Base-by-base conservation (phyloP, 2,329 filamentous ascomycete genomes). In the Ilyonectria robusta region DNA sequence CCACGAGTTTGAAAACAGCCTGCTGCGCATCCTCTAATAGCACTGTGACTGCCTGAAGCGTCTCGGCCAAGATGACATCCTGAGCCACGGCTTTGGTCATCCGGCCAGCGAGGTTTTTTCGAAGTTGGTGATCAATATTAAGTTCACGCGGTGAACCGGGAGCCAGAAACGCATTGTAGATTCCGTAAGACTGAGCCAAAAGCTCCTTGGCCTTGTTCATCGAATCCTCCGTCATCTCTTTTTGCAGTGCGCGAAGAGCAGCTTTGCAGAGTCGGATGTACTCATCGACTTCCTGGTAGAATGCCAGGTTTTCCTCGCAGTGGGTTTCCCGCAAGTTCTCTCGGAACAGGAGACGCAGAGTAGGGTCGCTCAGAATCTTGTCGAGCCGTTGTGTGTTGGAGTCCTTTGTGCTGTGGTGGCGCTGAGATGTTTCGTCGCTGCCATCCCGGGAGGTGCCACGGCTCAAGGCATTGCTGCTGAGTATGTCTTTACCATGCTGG, bases 1-100 rank as follows among this genome's bases (percentile, higher is more conserved):
- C 96, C 96, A 98, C 98, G 72, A 98, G 84, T 83, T 98, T 98
- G 84, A 98, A 98, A 35, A 98, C 95, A 9, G 95, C 96, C 70
- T 92, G 93, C 78, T 98, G 94, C 5, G 96, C 95, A 79, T 97
- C 93, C 81, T 97, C 94, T 76, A 98, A 97, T 1, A 98, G 85
- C 4, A 88, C 84, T 3, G 93, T 95, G 37, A 98, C 95, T 79
- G 98, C 95, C 71, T 93, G 92, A 40, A 98, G 83, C 69, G 94
- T 97, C 73, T 94, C 91, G 70, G 97, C 91, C 94, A 98, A 97
- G 35, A 94, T 92, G 33, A 92, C 89, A 74, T 98, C 95, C 77
- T 97, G 94, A 31, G 94, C 94, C 35, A 98, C 95, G 0, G 95
- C 94, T 80, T 96, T 94, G 59, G 95, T 98, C 95, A 98, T 98